phyloP scores from a whole-genome alignment of 2,329 filamentous ascomycete species.

The Colletotrichum sp. region DNA sequence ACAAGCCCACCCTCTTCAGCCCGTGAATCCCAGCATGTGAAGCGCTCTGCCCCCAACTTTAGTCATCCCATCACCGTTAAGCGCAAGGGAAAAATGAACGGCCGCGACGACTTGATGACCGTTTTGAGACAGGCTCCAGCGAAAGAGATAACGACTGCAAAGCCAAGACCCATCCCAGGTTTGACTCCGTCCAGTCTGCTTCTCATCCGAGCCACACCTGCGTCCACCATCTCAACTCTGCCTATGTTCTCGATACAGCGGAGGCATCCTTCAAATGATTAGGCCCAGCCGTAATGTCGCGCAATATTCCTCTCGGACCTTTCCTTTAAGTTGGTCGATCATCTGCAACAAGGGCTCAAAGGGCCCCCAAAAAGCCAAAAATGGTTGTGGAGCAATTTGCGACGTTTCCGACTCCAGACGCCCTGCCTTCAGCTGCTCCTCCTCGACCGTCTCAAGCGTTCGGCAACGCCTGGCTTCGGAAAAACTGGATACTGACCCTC shows the following conservation, averaged over 20 bases:
- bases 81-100: not conserved
- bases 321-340: slow-evolving; percentile 7
- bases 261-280: not conserved
- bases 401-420: slow-evolving; percentile 1
- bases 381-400: not conserved
- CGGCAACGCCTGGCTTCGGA: not conserved
- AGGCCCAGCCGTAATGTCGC: not conserved
- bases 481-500: not conserved
- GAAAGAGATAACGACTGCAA: not conserved
- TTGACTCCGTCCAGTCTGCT: slow-evolving; percentile 6
- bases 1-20: not conserved
- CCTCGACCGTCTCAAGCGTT: not conserved
- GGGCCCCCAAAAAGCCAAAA: not conserved
- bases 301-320: not conserved
- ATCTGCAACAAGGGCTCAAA: not conserved
- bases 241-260: not conserved
- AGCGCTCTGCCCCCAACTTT: not conserved
- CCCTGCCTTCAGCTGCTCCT: not conserved
- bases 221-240: not conserved
- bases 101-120: not conserved
- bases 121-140: not conserved
- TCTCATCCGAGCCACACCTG: slow-evolving; percentile 12
- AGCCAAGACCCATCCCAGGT: not conserved
- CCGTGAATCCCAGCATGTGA: not conserved
- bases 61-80: not conserved